Evolutionary conservation across 1,284 basidiomycete genomes (phyloP).

Genomic region (Irpex sp.): DNA sequence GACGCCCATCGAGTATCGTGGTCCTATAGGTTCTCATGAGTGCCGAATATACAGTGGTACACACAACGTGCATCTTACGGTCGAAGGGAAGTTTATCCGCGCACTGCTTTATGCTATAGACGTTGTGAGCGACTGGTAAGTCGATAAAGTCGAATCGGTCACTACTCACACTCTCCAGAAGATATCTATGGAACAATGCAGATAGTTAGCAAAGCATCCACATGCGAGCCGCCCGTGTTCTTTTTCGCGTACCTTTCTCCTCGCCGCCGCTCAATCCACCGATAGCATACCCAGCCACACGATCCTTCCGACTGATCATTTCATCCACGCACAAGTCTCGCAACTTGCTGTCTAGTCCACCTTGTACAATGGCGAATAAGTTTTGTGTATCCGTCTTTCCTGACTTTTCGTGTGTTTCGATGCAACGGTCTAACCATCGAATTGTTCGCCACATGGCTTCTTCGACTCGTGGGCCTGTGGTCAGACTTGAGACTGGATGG

Average conservation of each 20-base stretch:
- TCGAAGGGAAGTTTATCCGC: conserved; percentile 67
- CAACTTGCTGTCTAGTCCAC: conserved; percentile 64
- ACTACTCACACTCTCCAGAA: conserved; percentile 76
- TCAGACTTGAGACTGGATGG: conserved; percentile 61
- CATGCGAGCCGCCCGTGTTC: background rate
- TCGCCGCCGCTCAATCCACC: conserved; percentile 82
- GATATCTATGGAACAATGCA: conserved; percentile 39
- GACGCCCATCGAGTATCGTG: conserved; percentile 84
- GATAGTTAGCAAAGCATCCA: background rate
- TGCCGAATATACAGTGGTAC: background rate
- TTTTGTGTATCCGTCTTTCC: conserved; percentile 64
- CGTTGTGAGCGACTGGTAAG: conserved; percentile 12
- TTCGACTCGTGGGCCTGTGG: conserved; percentile 67
- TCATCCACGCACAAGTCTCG: conserved; percentile 72
- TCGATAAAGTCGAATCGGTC: background rate
- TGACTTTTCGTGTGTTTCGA: conserved; percentile 61
- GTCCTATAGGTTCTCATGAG: conserved; percentile 39
- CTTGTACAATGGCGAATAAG: conserved; percentile 85
- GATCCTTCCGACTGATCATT: conserved; percentile 69
- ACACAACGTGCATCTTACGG: conserved; percentile 38
- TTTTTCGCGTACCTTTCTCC: conserved; percentile 63
- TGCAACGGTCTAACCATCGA: conserved; percentile 83
- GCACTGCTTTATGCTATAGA: conserved; percentile 70
- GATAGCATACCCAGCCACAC: conserved; percentile 77
- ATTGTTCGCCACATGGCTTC: conserved; percentile 82